Evolutionary conservation across 352 stramenopile species (phyloP), one percentile per base, ranked within the genome.

Genomic region (Phytophthora kernoviae): DNA sequence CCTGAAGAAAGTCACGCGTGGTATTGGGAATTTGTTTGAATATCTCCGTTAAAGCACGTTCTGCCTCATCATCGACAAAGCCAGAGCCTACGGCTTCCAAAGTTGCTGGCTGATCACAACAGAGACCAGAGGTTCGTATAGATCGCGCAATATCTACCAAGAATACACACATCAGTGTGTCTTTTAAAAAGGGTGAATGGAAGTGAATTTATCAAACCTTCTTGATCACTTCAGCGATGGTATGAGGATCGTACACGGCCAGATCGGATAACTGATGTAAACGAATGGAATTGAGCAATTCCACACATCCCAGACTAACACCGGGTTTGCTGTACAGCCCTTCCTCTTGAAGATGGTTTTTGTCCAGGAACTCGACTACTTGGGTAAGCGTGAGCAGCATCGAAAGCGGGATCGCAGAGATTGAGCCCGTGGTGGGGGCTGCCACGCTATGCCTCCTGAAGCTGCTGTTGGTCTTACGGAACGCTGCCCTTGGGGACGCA

Each of bases 301-400:
- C 63, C 22, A 59, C 65, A n/a, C 39, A 50, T 36, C 77, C 72
- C 15, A 67, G 27, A 0, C 17, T 18, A 7, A 60, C 15, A 9
- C 70, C 73, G 26, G 75, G 40, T 44, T 69, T 65, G 24, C 63
- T 66, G n/a, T 88, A 90, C 12, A 90, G 55, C 8, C 68, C 73
- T 43, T 88, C 75, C 34, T 81, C 77, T 32, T 70, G 54, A 0
- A 53, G 54, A 21, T 88, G 60, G 45, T 84, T 69, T 18, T 78
- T 44, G 9, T 87, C 63, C 0, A 87, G 63, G 34, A 76, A 88
- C 37, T 74, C 44, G 24, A 90, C 53, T n/a, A 85, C 44, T 15
- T 73, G 64, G 14, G 58, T 53, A 0, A 90, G 68, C 14, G 50
- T 63, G 11, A 65, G 46, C 5, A 87, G 45, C 22, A 68, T 61